Evolutionary conservation across 192 early-diverging fungal species (phyloP), one percentile per base, ranked within the genome.

Genomic region (Coemansia sp.): DNA sequence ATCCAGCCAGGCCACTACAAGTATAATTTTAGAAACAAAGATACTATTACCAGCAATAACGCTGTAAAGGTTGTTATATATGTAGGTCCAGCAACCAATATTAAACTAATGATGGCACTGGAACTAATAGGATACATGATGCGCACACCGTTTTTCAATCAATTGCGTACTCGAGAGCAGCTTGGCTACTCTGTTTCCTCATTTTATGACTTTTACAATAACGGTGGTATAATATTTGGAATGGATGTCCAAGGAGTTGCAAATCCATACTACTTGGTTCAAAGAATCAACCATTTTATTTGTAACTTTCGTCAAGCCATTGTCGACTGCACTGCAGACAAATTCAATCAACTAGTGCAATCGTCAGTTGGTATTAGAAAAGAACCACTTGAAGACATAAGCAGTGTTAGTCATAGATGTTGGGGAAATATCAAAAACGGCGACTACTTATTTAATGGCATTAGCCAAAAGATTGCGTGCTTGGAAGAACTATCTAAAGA

Each of bases 111-210:
- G 19, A 82, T 82, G 21, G 67, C 83, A 1, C 60, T 91, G 12
- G 69, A 72, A 45, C 75, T 97, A 23, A 62, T 97, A 55, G 80
- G 77, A 1, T 86, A 89, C 48, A 89, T 96, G 50, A 70, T 86
- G 5, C 70, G 87, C 35, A 91, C 93, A 62, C 90, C 92, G 10
- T 88, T 84, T 57, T 98, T 97, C 76, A 87, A 92, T 70, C 88
- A 93, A 59, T 70, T 98, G 49, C 84, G 94, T n/a, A 97, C 94
- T 7, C 92, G 95, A 59, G 89, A 91, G 62, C 87, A 91, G 63
- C 79, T 92, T n/a, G 90, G 90, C 0, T 89, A 89, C 60, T 56
- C 76, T 14, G 45, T 58, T 15, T 3, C 21, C 2, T 8, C 60
- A 35, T 15, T 10, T 3, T 2, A 43, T 4, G 14, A 7, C 11